These are phyloP conservation scores for Ophiostoma piceae DNA, from an alignment of 2,329 filamentous ascomycete species.

Conservation along the genomic window DNA sequence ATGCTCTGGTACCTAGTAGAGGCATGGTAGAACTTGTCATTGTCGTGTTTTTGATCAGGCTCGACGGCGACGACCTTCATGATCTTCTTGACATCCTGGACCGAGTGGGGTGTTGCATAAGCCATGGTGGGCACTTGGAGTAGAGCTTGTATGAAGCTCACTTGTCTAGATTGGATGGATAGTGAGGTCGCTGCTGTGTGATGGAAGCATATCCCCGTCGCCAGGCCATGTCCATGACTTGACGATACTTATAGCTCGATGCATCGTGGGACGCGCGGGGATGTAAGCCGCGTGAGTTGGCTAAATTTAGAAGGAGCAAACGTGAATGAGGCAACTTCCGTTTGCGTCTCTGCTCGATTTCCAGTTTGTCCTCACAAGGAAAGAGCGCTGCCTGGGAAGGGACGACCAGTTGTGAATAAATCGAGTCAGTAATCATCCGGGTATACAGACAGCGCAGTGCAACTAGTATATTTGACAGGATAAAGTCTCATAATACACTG, in stretches of 20 bases:
- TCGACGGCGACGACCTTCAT: background rate
- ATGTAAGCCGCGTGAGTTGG: background rate
- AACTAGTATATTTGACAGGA: background rate
- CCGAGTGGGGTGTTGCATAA: background rate
- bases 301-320: background rate
- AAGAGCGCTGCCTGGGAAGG: background rate
- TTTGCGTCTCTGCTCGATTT: background rate
- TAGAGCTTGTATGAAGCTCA: too few species aligned
- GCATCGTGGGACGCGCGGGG: background rate
- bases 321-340: slow-evolving; percentile 8
- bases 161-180: background rate
- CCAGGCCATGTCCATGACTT: background rate
- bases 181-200: background rate
- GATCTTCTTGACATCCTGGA: background rate
- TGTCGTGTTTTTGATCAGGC: background rate
- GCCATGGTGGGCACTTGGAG: background rate
- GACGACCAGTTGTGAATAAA: background rate
- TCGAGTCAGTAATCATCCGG: too few species aligned
- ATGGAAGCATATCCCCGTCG: background rate
- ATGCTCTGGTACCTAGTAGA: background rate
- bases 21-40: background rate
- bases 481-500: background rate
- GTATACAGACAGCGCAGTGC: background rate
- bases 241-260: slow-evolving; percentile 6
- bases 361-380: background rate